Evolutionary conservation across 257 asterid species (phyloP).

Genomic region (Gardenia jasminoides): DNA sequence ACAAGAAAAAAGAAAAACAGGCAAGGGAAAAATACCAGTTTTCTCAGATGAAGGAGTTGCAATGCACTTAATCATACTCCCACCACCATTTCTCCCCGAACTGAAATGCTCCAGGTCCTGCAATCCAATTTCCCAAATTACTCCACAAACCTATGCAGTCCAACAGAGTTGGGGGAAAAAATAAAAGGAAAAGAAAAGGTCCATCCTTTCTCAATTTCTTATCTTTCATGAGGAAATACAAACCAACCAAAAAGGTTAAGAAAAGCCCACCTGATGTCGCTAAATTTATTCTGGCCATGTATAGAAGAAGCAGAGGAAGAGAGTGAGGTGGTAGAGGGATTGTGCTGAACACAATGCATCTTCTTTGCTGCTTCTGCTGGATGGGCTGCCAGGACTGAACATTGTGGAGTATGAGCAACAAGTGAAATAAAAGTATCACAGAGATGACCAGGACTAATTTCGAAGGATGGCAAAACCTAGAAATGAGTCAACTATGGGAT

Average conservation of each 20-base stretch:
- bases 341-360: constrained; percentile 62
- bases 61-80: constrained; percentile 60
- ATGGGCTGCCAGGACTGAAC: background rate
- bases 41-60: constrained; percentile 60
- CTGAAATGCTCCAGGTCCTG: constrained; percentile 51
- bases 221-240: background rate
- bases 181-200: background rate
- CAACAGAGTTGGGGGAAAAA: too few species aligned
- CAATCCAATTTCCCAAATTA: constrained; percentile 4
- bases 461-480: too few species aligned
- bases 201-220: background rate
- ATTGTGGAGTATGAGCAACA: background rate
- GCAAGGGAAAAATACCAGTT: constrained; percentile 44
- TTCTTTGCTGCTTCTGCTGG: background rate
- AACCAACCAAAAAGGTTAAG: background rate
- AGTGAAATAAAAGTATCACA: too few species aligned
- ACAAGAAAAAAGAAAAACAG: background rate
- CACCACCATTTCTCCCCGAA: constrained; percentile 36
- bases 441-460: too few species aligned
- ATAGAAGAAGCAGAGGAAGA: constrained; percentile 62
- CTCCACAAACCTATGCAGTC: background rate
- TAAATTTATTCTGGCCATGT: constrained; percentile 46
- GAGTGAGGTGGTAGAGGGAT: constrained; percentile 41
- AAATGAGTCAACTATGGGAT: too few species aligned
- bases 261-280: constrained; percentile 34